These are phyloP conservation scores for Posidonia australis DNA, from an alignment of 106 monocot species.

Conservation along the genomic window DNA sequence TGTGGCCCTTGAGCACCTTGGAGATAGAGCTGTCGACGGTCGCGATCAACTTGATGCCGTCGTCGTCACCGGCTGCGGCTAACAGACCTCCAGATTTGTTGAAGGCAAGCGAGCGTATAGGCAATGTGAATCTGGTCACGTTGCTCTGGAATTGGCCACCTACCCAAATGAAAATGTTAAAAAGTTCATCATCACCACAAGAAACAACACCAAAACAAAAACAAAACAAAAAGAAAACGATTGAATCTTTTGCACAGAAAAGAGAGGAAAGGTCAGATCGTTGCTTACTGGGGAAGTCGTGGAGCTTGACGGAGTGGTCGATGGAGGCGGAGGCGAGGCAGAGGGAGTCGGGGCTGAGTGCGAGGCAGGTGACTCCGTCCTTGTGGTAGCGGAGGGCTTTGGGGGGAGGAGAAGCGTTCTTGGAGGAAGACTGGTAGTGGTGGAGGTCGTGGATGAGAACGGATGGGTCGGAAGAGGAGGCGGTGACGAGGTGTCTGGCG, in stretches of 20 bases:
- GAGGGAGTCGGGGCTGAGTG: conserved; percentile 44
- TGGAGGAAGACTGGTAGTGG: conserved; percentile 22
- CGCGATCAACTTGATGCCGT: conserved; percentile 94
- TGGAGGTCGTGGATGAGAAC: conserved; percentile 55
- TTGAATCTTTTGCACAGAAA: not conserved
- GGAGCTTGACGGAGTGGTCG: conserved; percentile 93
- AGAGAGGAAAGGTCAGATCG: too few species aligned
- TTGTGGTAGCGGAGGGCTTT: conserved; percentile 45
- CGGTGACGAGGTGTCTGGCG: conserved; percentile 41
- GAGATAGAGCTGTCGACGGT: conserved; percentile 83
- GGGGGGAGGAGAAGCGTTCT: conserved; percentile 4
- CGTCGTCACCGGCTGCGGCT: conserved; percentile 96
- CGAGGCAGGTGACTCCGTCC: conserved; percentile 78
- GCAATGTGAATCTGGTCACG: conserved; percentile 85
- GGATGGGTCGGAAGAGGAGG: conserved; percentile 41
- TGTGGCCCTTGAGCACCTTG: conserved; percentile 86
- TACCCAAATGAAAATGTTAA: conserved; percentile 6
- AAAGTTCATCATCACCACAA: not conserved
- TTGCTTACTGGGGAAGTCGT: conserved; percentile 52
- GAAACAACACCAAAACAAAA: not conserved
- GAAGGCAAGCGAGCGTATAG: conserved; percentile 76
- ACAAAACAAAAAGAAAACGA: not conserved
- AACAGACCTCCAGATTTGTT: conserved; percentile 82
- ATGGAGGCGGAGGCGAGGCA: conserved; percentile 80
- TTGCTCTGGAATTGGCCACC: conserved; percentile 91